Conservation (phyloP, 2,329 filamentous ascomycete genomes). For the Paracorniculantispora psalliotae region DNA sequence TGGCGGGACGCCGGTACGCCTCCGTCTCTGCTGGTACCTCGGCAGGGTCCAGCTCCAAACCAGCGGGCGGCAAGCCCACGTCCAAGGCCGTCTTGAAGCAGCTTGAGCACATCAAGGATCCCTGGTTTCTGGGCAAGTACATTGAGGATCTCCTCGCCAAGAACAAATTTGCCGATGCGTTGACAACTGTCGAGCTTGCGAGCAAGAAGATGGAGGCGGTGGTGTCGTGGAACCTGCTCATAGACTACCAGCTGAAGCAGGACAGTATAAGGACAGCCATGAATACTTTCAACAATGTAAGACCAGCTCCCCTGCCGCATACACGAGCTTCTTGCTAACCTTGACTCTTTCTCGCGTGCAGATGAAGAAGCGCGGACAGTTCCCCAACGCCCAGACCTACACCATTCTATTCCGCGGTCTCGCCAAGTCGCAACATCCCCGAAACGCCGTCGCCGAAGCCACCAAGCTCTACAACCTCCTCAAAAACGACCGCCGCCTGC, state of each 20-base stretch:
- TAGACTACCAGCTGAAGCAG: slow-evolving; percentile 63
- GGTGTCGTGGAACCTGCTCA: slow-evolving; percentile 85
- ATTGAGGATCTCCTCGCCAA: slow-evolving; percentile 57
- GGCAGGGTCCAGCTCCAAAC: too few relatives aligned
- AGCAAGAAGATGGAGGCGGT: slow-evolving; percentile 59
- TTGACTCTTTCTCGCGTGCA: slow-evolving; percentile 28
- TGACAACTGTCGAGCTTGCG: slow-evolving; percentile 63
- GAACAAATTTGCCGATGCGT: slow-evolving; percentile 60
- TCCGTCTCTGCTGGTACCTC: slow-evolving; percentile 14
- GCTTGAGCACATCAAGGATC: slow-evolving; percentile 61
- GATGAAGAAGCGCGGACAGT: slow-evolving; percentile 92
- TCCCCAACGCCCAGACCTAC: slow-evolving; percentile 77
- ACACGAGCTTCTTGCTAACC: slow-evolving; percentile 3
- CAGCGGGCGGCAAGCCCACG: slow-evolving; percentile 23
- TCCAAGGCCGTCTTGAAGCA: slow-evolving; percentile 47
- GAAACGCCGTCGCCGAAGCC: slow-evolving; percentile 61
- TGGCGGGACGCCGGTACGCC: slow-evolving; percentile 16
- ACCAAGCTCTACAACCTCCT: slow-evolving; percentile 75
- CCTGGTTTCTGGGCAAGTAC: slow-evolving; percentile 64
- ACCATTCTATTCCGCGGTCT: slow-evolving; percentile 78
- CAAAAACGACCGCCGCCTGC: slow-evolving; percentile 55
- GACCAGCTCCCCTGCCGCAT: slow-evolving; percentile 15
- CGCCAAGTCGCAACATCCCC: slow-evolving; percentile 52
- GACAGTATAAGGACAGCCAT: slow-evolving; percentile 60
- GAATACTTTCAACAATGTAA: slow-evolving; percentile 83